Percentiles rank a stretch among this genome's conserved stretches.
Evolutionary conservation across 2,329 filamentous ascomycete genomes (phyloP).

Genomic region (Monilinia polystroma): DNA sequence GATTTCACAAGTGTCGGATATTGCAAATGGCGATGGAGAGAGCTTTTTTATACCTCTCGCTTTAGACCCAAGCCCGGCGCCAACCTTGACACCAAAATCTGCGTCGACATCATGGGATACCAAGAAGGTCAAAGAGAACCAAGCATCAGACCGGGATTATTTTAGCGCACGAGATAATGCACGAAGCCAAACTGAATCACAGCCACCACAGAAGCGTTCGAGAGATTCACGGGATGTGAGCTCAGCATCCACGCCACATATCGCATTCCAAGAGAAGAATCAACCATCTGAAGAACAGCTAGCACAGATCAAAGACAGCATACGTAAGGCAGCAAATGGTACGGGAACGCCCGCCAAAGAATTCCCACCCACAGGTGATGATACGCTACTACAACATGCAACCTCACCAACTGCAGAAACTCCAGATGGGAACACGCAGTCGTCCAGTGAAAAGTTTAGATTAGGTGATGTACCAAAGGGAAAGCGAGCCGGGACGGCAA

Average conservation of each 20-base stretch:
- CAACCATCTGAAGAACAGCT: slow-evolving; percentile 62
- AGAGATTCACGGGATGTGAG: slow-evolving; percentile 46
- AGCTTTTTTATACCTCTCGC: slow-evolving; percentile 76
- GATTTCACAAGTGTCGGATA: slow-evolving; percentile 54
- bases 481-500: slow-evolving; percentile 48
- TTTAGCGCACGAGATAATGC: slow-evolving; percentile 50
- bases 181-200: slow-evolving; percentile 43
- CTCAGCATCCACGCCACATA: slow-evolving; percentile 69
- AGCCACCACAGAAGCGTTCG: slow-evolving; percentile 24
- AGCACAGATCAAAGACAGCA: slow-evolving; percentile 49
- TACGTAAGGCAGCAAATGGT: slow-evolving; percentile 42
- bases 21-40: slow-evolving; percentile 43
- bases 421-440: slow-evolving; percentile 42
- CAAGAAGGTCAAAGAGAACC: slow-evolving; percentile 42
- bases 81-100: slow-evolving; percentile 52
- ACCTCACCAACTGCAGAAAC: slow-evolving; percentile 31
- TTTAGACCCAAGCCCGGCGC: slow-evolving; percentile 65
- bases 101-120: slow-evolving; percentile 48
- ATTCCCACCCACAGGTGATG: slow-evolving; percentile 34
- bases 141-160: slow-evolving; percentile 53
- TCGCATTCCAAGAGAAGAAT: slow-evolving; percentile 84
- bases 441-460: slow-evolving; percentile 63
- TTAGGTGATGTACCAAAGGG: slow-evolving; percentile 77
- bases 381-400: slow-evolving; percentile 37
- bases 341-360: slow-evolving; percentile 29